Evolutionary conservation across 176 grass and related monocot species (phyloP), one percentile per base, ranked within the genome.

Genomic region (Saccharum officinarum): DNA sequence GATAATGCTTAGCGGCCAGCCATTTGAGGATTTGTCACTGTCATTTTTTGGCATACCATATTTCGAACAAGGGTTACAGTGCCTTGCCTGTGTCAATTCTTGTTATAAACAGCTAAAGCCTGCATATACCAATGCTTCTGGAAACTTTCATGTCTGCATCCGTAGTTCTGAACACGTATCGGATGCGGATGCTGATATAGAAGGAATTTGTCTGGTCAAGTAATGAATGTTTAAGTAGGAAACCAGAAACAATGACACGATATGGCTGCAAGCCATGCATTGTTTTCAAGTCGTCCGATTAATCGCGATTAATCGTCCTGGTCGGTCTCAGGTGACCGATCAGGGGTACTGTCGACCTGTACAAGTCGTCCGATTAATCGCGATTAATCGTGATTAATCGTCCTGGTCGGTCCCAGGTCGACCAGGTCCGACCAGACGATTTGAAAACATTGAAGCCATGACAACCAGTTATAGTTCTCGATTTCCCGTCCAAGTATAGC

Each of bases 1-100:
- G 7, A 37, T 69, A 54, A 82, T 68, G 16, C 38, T 87, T 44
- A 75, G 77, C 15, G 8, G 16, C 38, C 40, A 88, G 13, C 65
- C n/a, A 78, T 64, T 47, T 63, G 34, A 69, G 14, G 46, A 37
- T 14, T 10, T 82, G 22, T 38, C 50, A 37, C 66, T 18, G 23
- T 71, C n/a, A 38, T 41, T 30, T 82, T 39, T 71, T 40, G 12
- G 20, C 16, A 49, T 55, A 69, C 64, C 20, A 17, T 12, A 26
- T 15, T 55, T 25, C 6, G 8, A 81, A 55, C 22, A 54, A 81
- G 28, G 7, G 11, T 54, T 40, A 70, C 1, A 26, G 4, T 5
- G 46, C n/a, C 9, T 70, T 18, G 1, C 13, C 45, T 17, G 47
- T 25, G 34, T 81, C 45, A 30, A 9, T 20, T 80, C 38, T 28